Evolutionary conservation across 1,284 basidiomycete genomes (phyloP).

Genomic region (Cryptococcus depauperatus): DNA sequence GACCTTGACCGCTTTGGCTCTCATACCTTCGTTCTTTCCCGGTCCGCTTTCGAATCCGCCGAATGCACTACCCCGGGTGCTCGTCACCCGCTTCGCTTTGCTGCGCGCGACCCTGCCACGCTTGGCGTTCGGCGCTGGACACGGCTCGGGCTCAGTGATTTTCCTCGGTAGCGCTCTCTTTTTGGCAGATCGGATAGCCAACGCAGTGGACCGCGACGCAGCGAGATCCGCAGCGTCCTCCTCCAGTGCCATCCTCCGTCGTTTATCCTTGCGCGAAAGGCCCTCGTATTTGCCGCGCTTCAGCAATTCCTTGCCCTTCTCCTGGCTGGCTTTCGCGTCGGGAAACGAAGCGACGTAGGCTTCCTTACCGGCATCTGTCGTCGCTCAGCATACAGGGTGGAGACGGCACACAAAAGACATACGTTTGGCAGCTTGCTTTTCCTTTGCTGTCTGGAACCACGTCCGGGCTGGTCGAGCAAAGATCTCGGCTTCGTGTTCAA

Average conservation of each 20-base stretch:
- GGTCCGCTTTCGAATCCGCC: conserved; percentile 6
- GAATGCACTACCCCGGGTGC: conserved; percentile 2
- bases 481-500: conserved; percentile 92
- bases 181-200: conserved; percentile 77
- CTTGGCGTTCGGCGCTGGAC: conserved; percentile 3
- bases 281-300: conserved; percentile 78
- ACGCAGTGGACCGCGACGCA: conserved; percentile 50
- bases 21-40: conserved; percentile 35
- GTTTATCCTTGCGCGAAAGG: conserved; percentile 64
- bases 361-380: conserved; percentile 60
- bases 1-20: conserved; percentile 36
- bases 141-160: conserved; percentile 41
- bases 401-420: conserved; percentile 16
- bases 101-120: conserved; percentile 11
- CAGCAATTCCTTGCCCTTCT: conserved; percentile 43
- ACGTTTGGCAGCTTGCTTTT: conserved; percentile 77
- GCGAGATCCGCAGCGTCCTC: conserved; percentile 59
- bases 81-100: neutral
- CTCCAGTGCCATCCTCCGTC: conserved; percentile 75
- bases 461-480: conserved; percentile 86
- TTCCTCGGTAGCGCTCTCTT: conserved; percentile 58
- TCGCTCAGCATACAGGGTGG: neutral
- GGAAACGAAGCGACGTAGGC: conserved; percentile 57
- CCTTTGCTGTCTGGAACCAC: conserved; percentile 91
- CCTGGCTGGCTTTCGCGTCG: conserved; percentile 24